Base-by-base conservation (phyloP, 441 rosid genomes). In the Omphalea diandra region DNA sequence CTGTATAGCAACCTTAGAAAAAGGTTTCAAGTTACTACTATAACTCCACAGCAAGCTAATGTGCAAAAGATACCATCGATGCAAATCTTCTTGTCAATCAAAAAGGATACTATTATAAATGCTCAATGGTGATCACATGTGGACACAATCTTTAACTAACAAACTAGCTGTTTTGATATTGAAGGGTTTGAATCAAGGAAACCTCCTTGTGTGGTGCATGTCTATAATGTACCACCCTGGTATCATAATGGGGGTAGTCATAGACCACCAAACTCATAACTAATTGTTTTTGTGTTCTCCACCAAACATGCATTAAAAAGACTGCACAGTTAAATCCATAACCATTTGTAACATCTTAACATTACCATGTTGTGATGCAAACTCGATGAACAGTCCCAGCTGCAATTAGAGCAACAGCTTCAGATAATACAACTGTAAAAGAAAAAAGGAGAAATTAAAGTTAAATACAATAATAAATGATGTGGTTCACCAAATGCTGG, bases 361-460 rank as follows among this genome's bases (percentile, higher is more conserved):
- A 82, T 81, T 83, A 91, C 97, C 97, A 91, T 74, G 97, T 87
- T 55, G 96, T 89, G 73, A 93, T 91, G 81, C 93, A 87, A 79
- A 91, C 94, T 29, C 89, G 81, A 75, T 89, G 97, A 65, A 91
- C 93, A 15, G 93, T 93, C 81, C 91, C 67, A 60, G 98, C 94
- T 20, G 90, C 90, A 29, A 89, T 83, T 29, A 93, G 81, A 73
- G 93, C 91, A 69, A 91, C 78, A 41, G 68, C 86, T 80, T 91
- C 96, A 4, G 96, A 97, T 53, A 86, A 58, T 63, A 86, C 68
- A 65, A 93, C 97, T 93, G 88, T 80, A 80, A 79, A 49, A 67
- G n/a, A n/a, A 8, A 61, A 17, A 33, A 32, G 52, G 20, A 57
- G 7, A 76, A 50, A 6, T 2, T 1, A 5, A 29, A 55, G 70